Base-by-base conservation (phyloP, 2,329 filamentous ascomycete species). In the Penicillium griseofulvum region DNA sequence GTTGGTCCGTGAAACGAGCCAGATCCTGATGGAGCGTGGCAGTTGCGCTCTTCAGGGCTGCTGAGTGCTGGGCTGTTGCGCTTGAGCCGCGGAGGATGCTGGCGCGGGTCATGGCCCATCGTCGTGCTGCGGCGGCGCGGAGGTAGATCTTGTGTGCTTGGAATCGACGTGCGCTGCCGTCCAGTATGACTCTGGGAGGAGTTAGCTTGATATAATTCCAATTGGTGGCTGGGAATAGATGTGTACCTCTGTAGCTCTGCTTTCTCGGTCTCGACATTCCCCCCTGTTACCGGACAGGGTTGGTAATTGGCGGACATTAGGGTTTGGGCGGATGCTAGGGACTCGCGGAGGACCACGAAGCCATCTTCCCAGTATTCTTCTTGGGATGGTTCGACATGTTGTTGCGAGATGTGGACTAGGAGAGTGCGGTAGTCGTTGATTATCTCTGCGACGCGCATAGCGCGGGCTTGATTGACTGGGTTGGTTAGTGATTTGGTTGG, bases 381-480 rank as follows among this genome's bases (percentile, higher is more conserved):
- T 38, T 79, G 73, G 5, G 79, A 75, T 29, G 80, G 76, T 19
- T 76, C 76, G 28, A 78, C 75, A 55, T 79, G 78, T 55, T 83
- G 77, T 57, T 83, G 77, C 29, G 79, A 76, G 54, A 87, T 82
- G 66, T 85, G 83, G 58, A 81, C 71, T 60, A 86, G 81, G 4
- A 86, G 72, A 53, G 82, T 83, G 50, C 83, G 82, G 67, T 84
- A 87, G 72, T 87, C 84, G 59, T 80, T 80, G 75, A 87, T 83
- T 67, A 87, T 80, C 70, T 87, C 84, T 44, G 83, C 77, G 61
- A 87, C 74, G 62, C 84, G 80, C 69, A 87, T 76, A 47, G 84
- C 84, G 66, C 84, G 82, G 55, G 82, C 83, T 68, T 86, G 79
- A 67, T 87, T 87, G 63, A 85, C 84, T 87, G 68, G 55, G 41